These are phyloP conservation scores for Thelonectria olida DNA, from an alignment of 2,329 filamentous ascomycete species.

Conservation along the genomic window DNA sequence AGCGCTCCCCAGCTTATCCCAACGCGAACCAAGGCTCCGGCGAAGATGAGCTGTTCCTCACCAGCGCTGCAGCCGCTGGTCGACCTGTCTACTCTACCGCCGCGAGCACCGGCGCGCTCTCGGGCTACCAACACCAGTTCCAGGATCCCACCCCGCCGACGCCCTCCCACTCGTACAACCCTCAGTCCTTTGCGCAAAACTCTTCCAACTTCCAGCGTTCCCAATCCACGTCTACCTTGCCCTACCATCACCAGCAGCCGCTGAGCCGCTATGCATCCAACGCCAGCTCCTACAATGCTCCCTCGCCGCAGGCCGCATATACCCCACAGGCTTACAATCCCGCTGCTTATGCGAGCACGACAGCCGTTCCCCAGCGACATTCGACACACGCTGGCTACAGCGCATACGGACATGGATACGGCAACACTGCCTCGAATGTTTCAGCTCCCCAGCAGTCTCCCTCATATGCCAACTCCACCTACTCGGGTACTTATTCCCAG, in stretches of 20 bases:
- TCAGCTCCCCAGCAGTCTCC: slow-evolving; percentile 47
- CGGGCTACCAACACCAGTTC: slow-evolving; percentile 63
- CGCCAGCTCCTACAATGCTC: slow-evolving; percentile 46
- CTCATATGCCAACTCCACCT: slow-evolving; percentile 49
- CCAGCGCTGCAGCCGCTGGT: slow-evolving; percentile 49
- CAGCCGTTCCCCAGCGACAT: slow-evolving; percentile 57
- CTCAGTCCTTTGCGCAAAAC: slow-evolving; percentile 65
- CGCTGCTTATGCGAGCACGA: slow-evolving; percentile 63
- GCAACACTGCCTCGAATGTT: slow-evolving; percentile 40
- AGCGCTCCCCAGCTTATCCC: slow-evolving; percentile 33
- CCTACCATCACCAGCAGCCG: slow-evolving; percentile 58
- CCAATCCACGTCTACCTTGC: slow-evolving; percentile 61
- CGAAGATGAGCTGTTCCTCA: slow-evolving; percentile 73
- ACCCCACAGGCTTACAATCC: slow-evolving; percentile 67
- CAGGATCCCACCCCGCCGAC: slow-evolving; percentile 57
- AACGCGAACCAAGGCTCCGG: slow-evolving; percentile 26
- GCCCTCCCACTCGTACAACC: slow-evolving; percentile 72
- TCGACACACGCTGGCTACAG: slow-evolving; percentile 60
- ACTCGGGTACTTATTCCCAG: slow-evolving; percentile 44
- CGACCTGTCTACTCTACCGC: slow-evolving; percentile 49
- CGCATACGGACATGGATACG: slow-evolving; percentile 55
- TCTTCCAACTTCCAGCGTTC: slow-evolving; percentile 50
- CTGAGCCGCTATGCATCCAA: slow-evolving; percentile 50
- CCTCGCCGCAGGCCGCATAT: slow-evolving; percentile 55
- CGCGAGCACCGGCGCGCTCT: slow-evolving; percentile 53